Evolutionary conservation across 2,329 filamentous ascomycete genomes (phyloP).

Genomic region (Nemania sp.): DNA sequence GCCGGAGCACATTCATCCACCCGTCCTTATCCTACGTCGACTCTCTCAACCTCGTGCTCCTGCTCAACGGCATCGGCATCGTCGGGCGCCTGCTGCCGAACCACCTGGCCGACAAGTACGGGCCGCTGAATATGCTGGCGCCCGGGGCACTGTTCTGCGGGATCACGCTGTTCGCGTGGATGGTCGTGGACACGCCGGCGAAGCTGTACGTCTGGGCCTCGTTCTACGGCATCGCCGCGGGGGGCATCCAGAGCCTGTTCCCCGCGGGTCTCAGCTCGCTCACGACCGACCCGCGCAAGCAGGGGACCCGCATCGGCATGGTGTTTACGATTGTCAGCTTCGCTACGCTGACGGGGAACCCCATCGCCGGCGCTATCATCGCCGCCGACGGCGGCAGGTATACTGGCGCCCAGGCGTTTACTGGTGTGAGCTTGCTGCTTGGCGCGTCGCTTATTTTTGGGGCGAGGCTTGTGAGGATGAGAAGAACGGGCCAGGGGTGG

Average conservation of each 20-base stretch:
- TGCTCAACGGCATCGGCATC: constrained; percentile 66
- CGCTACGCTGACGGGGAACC: constrained; percentile 55
- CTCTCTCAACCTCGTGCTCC: constrained; percentile 63
- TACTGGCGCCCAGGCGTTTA: constrained; percentile 53
- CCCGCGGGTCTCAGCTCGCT: constrained; percentile 62
- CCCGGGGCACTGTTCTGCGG: constrained; percentile 49
- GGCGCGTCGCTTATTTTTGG: constrained; percentile 46
- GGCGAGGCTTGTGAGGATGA: constrained; percentile 46
- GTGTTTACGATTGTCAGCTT: constrained; percentile 59
- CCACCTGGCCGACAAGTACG: constrained; percentile 59
- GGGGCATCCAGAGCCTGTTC: constrained; percentile 67
- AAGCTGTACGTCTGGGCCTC: constrained; percentile 65
- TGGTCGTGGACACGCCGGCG: constrained; percentile 51
- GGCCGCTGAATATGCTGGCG: constrained; percentile 64
- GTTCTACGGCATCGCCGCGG: constrained; percentile 66
- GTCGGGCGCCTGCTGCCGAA: constrained; percentile 62
- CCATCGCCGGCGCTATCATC: constrained; percentile 55
- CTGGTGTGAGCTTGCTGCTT: constrained; percentile 47
- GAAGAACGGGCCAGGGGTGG: constrained; percentile 44
- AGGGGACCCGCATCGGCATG: constrained; percentile 62
- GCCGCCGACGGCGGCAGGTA: constrained; percentile 47
- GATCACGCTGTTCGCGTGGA: constrained; percentile 59
- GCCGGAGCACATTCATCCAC: constrained; percentile 44
- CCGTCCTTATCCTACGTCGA: constrained; percentile 48
- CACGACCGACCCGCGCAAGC: constrained; percentile 54